A percentile compares a stretch with the other conserved stretches of the same genome.
These are phyloP conservation scores for Zygosaccharomyces kombuchaensis DNA, from an alignment of 805 yeast species.

Conservation along the genomic window DNA sequence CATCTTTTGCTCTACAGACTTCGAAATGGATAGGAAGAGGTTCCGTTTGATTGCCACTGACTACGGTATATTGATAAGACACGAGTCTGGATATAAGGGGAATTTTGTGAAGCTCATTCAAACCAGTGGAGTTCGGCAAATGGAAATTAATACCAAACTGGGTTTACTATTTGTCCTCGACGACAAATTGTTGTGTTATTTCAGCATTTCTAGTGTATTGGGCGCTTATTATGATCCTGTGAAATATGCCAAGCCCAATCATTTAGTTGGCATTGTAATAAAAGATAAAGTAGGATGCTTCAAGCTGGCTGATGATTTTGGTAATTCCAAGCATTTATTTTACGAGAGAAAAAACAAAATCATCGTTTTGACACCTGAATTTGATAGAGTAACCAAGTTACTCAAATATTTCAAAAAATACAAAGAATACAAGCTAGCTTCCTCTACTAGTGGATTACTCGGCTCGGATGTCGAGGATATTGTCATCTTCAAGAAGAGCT, in stretches of 20 bases:
- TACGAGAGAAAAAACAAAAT: conserved; percentile 49
- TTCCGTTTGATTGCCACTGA: conserved; percentile 57
- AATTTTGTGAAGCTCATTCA: conserved; percentile 26
- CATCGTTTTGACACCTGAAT: conserved; percentile 39
- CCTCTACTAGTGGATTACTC: conserved; percentile 51
- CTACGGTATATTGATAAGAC: conserved; percentile 55
- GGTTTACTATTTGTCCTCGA: conserved; percentile 55
- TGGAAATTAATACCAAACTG: conserved; percentile 47
- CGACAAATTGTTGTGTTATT: conserved; percentile 55
- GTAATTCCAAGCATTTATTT: conserved; percentile 51
- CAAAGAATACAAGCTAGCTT: conserved; percentile 55
- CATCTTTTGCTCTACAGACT: conserved; percentile 43
- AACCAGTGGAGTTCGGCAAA: conserved; percentile 48
- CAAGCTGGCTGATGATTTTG: conserved; percentile 64
- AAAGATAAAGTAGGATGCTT: conserved; percentile 57
- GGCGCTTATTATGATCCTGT: conserved; percentile 49
- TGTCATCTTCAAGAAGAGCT: conserved; percentile 59
- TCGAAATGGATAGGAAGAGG: conserved; percentile 42
- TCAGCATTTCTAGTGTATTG: conserved; percentile 57
- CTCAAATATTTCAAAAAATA: conserved; percentile 37
- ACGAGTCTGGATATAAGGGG: conserved; percentile 9
- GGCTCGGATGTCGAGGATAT: conserved; percentile 56
- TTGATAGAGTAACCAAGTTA: conserved; percentile 30
- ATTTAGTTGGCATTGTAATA: conserved; percentile 46
- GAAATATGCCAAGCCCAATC: conserved; percentile 32